Evolutionary conservation across 768 basidiomycete genomes (phyloP), one percentile per base, ranked within the genome.

Genomic region (Tylopilus vinaceipallidus): DNA sequence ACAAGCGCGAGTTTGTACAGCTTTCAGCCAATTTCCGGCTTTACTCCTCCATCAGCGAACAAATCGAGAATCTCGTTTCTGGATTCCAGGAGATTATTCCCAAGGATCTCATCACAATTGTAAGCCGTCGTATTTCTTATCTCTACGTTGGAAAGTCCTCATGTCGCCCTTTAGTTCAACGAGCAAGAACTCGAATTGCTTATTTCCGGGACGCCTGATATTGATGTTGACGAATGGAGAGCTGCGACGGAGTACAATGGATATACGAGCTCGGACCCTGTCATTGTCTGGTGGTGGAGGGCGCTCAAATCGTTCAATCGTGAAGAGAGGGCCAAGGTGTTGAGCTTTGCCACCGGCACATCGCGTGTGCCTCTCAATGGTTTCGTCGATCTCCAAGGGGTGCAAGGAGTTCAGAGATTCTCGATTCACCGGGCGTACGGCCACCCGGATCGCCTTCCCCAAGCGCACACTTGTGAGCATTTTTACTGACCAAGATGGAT

Each of bases 251-350:
- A 94, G 62, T 92, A 94, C 71, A 91, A 86, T 54, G 89, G 91
- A 40, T 93, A 91, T 66, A 81, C 79, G 6, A 80, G 87, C 60
- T 89, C 88, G 3, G 95, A 99, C 66, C 91, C 95, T 6, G 94
- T 95, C 61, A 94, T 98, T 52, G 86, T 91, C 24, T 99, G 95
- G 95, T 98, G 93, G 88, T 99, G 97, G 97, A 82, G 97, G 56
- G 95, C 95, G 2, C 80, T 99, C 36, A 93, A 98, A 70, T 95
- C 93, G 9, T 98, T 98, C 74, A 92, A 89, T 57, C 88, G 95
- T 29, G 95, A 98, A 60, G 97, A 99, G 70, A 78, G 93, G 48
- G 94, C 97, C 27, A 94, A 97, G 68, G 91, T 99, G 38, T 76
- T 99, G 49, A 95, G 95, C 75, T 99, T 99, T 70, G 95, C 94